Base-by-base conservation (phyloP, 2,329 filamentous ascomycete genomes). In the Calonectria pseudoturangicola region DNA sequence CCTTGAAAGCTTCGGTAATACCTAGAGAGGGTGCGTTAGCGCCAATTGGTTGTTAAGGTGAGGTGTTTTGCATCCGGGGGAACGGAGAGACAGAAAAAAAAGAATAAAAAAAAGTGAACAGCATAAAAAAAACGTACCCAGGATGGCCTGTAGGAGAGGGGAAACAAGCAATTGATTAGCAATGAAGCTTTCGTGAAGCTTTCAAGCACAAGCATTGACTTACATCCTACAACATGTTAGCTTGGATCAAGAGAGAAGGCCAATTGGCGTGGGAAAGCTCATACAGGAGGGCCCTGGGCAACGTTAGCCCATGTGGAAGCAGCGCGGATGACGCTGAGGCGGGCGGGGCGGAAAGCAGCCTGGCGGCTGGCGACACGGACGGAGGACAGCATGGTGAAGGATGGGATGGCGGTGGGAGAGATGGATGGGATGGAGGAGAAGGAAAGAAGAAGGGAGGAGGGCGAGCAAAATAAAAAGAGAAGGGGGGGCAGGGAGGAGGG, bases 1-100 rank as follows among this genome's bases (percentile, higher is more conserved):
- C 96, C 91, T 98, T 99, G 94, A 97, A 99, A 74, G 97, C 97
- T 89, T 99, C 97, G 76, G 97, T 98, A 87, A 99, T 95, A 85
- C 94, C 93, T 93, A 77, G 16, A 66, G 27, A 68, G 30, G 41
- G 12, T 2, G 28, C 71, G 75, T 82, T 81, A 83, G 80, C 50
- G 43, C 33, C 69, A 63, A 72, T 73, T 73, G 51, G 66, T 54
- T 58, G 41, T 54, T 50, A 18, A 65, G 25, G 36, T 74, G 70
- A 68, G 36, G 54, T 64, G 69, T 73, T 76, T 75, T 69, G 68
- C 39, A 27, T 41, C 68, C 47, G 73, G 71, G 58, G 63, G 28
- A 70, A 71, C 62, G 70, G 68, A 75, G 74, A 65, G 66, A 58
- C 21, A 21, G 21, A 28, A 21, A 50, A 27, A 30, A 58, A 58